Conservation (phyloP, 2,329 filamentous ascomycete genomes). For the Ophiostoma sp. region DNA sequence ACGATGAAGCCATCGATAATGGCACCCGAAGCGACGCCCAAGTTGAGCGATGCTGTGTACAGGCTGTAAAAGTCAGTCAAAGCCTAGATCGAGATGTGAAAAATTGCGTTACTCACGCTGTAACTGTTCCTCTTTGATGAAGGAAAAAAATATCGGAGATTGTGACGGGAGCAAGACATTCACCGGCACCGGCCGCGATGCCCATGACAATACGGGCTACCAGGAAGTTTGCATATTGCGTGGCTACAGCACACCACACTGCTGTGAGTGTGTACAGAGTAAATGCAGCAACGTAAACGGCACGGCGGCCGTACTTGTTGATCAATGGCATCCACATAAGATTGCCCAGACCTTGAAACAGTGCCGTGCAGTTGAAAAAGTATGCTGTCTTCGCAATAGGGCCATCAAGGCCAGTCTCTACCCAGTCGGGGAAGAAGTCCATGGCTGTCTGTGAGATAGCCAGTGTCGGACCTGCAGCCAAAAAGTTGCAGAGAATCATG, state of each 20-base stretch:
- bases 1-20: slow-evolving; percentile 46
- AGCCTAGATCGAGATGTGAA: not conserved
- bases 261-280: slow-evolving; percentile 39
- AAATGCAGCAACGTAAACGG: slow-evolving; percentile 43
- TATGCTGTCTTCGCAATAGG: slow-evolving; percentile 45
- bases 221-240: slow-evolving; percentile 40
- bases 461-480: slow-evolving; percentile 51
- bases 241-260: slow-evolving; percentile 42
- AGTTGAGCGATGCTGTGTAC: slow-evolving; percentile 24
- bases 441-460: slow-evolving; percentile 45
- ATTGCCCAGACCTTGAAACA: slow-evolving; percentile 46
- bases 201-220: slow-evolving; percentile 48
- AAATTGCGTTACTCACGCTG: slow-evolving; percentile 42
- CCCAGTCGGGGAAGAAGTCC: slow-evolving; percentile 42
- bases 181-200: slow-evolving; percentile 49
- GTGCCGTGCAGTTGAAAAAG: slow-evolving; percentile 48
- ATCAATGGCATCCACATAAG: slow-evolving; percentile 44
- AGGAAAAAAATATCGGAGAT: slow-evolving; percentile 54
- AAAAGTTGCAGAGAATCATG: slow-evolving; percentile 53
- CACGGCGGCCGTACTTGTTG: slow-evolving; percentile 43
- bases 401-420: slow-evolving; percentile 30
- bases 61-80: slow-evolving; percentile 6
- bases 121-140: slow-evolving; percentile 49
- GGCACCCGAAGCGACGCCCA: slow-evolving; percentile 41
- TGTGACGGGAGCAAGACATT: slow-evolving; percentile 47